Conservation (phyloP, 129 eudicot species). For the Calendula officinalis region DNA sequence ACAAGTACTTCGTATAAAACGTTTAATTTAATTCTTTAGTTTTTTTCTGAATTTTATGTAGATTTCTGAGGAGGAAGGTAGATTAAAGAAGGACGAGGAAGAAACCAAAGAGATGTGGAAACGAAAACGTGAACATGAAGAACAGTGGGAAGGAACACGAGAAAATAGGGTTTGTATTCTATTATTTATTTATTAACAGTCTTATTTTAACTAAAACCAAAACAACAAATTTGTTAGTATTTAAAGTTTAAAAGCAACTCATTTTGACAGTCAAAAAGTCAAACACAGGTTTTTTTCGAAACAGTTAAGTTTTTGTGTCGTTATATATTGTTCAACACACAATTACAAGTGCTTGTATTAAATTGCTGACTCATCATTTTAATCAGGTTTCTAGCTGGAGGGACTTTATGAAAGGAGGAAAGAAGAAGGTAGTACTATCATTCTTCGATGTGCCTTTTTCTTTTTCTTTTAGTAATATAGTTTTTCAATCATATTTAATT, state of each 20-base stretch:
- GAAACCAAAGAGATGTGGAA: slow-evolving; percentile 98
- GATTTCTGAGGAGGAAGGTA: slow-evolving; percentile 99
- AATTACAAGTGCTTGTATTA: not conserved
- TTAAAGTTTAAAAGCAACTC: not conserved
- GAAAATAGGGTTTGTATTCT: slow-evolving; percentile 75
- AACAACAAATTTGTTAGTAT: not conserved
- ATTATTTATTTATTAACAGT: not conserved
- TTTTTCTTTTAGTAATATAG: too few relatives aligned
- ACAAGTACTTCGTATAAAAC: not conserved
- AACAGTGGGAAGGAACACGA: slow-evolving; percentile 99
- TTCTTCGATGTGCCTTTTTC: slow-evolving; percentile 2
- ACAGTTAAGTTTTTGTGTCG: not conserved
- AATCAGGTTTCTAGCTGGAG: slow-evolving; percentile 98
- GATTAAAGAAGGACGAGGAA: slow-evolving; percentile 97
- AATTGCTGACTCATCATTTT: slow-evolving; percentile 16
- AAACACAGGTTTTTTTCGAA: not conserved
- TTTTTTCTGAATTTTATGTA: slow-evolving; percentile 13
- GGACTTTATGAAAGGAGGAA: slow-evolving; percentile 94
- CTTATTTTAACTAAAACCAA: slow-evolving; percentile 3
- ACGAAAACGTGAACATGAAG: slow-evolving; percentile 97
- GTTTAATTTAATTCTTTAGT: not conserved
- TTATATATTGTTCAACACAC: slow-evolving; percentile 6
- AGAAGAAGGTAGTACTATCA: slow-evolving; percentile 54
- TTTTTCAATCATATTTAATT: not conserved
- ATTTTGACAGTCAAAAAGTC: not conserved